phyloP scores from a whole-genome alignment of 257 asterid species.

The Nicotiana sylvestris region DNA sequence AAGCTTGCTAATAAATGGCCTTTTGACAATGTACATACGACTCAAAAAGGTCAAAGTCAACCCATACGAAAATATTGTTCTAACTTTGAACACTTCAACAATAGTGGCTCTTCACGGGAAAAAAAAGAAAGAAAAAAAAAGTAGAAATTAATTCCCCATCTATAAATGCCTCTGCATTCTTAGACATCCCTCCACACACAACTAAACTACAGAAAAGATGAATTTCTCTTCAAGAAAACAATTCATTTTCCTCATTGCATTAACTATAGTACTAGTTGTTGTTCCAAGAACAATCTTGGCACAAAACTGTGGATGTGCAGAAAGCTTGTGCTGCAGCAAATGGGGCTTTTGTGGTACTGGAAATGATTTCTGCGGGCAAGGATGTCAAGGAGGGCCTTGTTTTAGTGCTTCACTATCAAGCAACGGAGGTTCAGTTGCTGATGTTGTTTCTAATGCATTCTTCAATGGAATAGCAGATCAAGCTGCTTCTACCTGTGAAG shows the following conservation, averaged over 20 bases:
- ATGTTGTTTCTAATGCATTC: neutral
- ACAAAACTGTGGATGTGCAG: neutral
- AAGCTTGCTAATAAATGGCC: too few relatives aligned
- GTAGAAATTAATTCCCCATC: too few relatives aligned
- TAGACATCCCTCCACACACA: neutral
- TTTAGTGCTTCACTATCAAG: neutral
- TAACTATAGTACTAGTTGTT: too few relatives aligned
- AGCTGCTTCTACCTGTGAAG: neutral
- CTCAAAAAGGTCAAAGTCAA: too few relatives aligned
- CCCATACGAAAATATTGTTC: too few relatives aligned
- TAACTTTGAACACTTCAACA: too few relatives aligned
- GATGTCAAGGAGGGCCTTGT: slow-evolving; percentile 6
- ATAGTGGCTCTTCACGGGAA: too few relatives aligned
- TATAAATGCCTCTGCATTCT: neutral
- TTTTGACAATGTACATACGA: too few relatives aligned
- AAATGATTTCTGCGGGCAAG: neutral
- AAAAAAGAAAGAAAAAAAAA: too few relatives aligned
- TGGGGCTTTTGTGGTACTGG: neutral
- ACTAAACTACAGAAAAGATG: neutral
- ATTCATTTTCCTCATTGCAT: neutral
- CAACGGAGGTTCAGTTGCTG: neutral
- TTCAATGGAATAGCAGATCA: slow-evolving; percentile 9
- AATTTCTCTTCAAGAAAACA: too few relatives aligned
- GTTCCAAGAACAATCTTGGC: neutral
- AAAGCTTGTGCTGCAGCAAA: neutral